phyloP scores from a whole-genome alignment of 805 yeast genomes.

The Cyberlindnera samutprakarnensis region DNA sequence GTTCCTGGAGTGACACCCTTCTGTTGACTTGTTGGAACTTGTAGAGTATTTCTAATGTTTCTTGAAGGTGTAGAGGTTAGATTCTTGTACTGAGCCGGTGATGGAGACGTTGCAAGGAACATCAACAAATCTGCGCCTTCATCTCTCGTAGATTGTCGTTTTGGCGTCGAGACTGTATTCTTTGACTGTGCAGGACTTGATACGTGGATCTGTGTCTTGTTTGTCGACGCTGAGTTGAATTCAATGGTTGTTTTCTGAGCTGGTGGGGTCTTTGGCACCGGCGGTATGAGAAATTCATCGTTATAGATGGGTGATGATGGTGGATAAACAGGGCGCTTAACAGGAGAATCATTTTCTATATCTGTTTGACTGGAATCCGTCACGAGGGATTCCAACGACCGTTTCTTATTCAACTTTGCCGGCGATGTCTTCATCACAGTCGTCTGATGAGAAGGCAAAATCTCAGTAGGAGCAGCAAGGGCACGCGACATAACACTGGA shows the following conservation, averaged over 20 bases:
- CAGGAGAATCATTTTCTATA: constrained; percentile 16
- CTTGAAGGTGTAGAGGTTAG: constrained; percentile 20
- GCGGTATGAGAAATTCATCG: constrained; percentile 14
- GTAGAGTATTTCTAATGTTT: constrained; percentile 6
- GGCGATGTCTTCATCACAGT: constrained; percentile 1
- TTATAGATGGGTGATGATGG: constrained; percentile 21
- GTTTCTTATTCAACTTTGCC: constrained; percentile 10
- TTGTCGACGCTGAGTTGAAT: constrained; percentile 21
- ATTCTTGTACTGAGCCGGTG: constrained; percentile 33
- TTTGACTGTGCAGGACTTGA: constrained; percentile 17
- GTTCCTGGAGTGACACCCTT: constrained; percentile 19
- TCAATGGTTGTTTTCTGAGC: constrained; percentile 20
- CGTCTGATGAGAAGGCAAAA: not conserved
- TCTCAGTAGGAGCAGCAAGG: not conserved
- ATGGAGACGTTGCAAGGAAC: constrained; percentile 80
- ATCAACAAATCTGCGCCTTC: constrained; percentile 81
- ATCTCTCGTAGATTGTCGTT: constrained; percentile 19
- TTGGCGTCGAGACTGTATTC: constrained; percentile 18
- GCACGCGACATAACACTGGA: not conserved
- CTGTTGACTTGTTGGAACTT: constrained; percentile 11
- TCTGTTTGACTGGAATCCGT: constrained; percentile 17
- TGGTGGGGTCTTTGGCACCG: constrained; percentile 21
- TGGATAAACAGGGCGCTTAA: constrained; percentile 12
- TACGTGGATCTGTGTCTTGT: constrained; percentile 17
- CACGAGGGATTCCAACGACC: constrained; percentile 12